Evolutionary conservation across 495 filamentous ascomycete genomes (phyloP).

Genomic region (Xylaria telfairii): DNA sequence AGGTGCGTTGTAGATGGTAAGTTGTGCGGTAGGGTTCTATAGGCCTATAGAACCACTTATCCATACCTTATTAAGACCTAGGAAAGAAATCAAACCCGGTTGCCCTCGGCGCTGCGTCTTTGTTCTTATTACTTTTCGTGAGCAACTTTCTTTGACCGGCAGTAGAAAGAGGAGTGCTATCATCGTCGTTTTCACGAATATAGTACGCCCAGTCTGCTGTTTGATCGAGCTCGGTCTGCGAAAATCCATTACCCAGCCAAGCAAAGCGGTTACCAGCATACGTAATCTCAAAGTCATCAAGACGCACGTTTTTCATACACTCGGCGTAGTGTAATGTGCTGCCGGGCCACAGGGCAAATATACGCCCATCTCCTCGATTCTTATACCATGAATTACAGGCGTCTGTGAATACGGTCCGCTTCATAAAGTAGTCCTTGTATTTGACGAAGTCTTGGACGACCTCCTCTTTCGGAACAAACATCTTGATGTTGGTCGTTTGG

Average conservation of each 20-base stretch:
- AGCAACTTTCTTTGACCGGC: slow-evolving; percentile 26
- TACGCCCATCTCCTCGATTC: slow-evolving; percentile 46
- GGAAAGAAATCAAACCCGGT: too few species aligned
- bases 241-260: slow-evolving; percentile 57
- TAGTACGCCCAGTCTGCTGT: slow-evolving; percentile 36
- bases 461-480: slow-evolving; percentile 46
- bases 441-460: slow-evolving; percentile 50
- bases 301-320: slow-evolving; percentile 49
- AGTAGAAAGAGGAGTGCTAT: slow-evolving; percentile 16
- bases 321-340: slow-evolving; percentile 60
- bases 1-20: too few species aligned
- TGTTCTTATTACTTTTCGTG: slow-evolving; percentile 25
- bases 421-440: slow-evolving; percentile 51
- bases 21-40: too few species aligned
- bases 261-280: slow-evolving; percentile 57
- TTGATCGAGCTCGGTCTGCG: slow-evolving; percentile 33
- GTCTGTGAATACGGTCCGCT: slow-evolving; percentile 53
- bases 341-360: slow-evolving; percentile 55
- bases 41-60: too few species aligned
- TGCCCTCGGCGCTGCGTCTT: too few species aligned
- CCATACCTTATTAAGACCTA: too few species aligned
- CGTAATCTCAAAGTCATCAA: slow-evolving; percentile 58
- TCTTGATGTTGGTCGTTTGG: slow-evolving; percentile 55
- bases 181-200: slow-evolving; percentile 27
- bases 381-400: slow-evolving; percentile 59